Evolutionary conservation across 2,329 filamentous ascomycete genomes (phyloP), one percentile per base, ranked within the genome.

Genomic region (Colletotrichum sp.): DNA sequence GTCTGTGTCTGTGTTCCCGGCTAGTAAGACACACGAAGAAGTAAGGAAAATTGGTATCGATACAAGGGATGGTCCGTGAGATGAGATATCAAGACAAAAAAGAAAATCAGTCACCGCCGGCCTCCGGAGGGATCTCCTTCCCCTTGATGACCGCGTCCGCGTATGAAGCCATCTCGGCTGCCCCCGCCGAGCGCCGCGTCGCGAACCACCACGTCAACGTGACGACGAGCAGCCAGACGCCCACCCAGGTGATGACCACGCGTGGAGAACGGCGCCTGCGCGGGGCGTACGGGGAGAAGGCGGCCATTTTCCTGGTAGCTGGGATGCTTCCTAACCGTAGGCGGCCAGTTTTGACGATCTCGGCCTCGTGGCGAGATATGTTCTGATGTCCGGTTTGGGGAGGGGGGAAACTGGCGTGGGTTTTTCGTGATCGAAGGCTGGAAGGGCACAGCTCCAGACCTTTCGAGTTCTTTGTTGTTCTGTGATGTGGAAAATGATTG

Each of bases 211-310:
- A 77, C 34, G 72, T 72, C 32, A 79, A 39, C 18, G 75, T 60
- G 30, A 79, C 57, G 5, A 75, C 36, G n/a, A 69, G 16, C 10
- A 77, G 36, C 72, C 77, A 79, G 13, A 74, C 64, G 18, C 44
- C 72, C 28, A 79, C 59, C 76, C 78, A 79, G 18, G 57, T 69
- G 60, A 76, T 26, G 26, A 76, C 66, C 18, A 79, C 39, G 28
- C 59, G 62, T 28, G 65, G 69, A 8, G 76, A 73, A 6, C 72
- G 73, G 30, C 77, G 74, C 24, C 49, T 62, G 26, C 72, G 70
- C 18, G 60, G 76, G 21, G 68, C 67, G 76, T 79, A 79, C 32
- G 76, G 76, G 16, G 69, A 68, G 30, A 36, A 77, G 70, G 36
- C 71, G 16, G 63, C 34, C 75, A 77, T 76, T 59, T 57, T 39